These are phyloP conservation scores for Echinosophora koreensis DNA, from an alignment of 306 rosid species.

Conservation along the genomic window DNA sequence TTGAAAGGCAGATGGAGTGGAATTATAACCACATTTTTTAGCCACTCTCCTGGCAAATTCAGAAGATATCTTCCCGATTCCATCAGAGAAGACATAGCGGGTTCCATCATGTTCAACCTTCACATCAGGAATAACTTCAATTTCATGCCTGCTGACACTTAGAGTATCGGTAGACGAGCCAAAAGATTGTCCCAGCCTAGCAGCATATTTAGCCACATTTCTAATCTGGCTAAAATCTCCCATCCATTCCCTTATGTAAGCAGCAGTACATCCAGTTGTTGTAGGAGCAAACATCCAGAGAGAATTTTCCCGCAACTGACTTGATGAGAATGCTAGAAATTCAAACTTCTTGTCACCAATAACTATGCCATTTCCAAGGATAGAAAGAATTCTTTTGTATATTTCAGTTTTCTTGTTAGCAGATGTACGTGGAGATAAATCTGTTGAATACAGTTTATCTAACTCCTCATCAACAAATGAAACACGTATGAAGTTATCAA, in stretches of 20 bases:
- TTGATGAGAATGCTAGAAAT: conserved; percentile 87
- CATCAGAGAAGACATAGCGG: conserved; percentile 77
- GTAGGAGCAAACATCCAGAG: conserved; percentile 89
- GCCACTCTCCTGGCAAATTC: conserved; percentile 74
- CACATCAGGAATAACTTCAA: conserved; percentile 72
- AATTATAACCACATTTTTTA: conserved; percentile 58
- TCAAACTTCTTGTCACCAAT: conserved; percentile 79
- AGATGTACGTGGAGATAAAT: conserved; percentile 60
- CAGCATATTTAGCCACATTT: conserved; percentile 93
- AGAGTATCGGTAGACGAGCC: conserved; percentile 85
- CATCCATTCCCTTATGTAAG: conserved; percentile 71
- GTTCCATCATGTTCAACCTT: conserved; percentile 39
- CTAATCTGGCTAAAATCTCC: conserved; percentile 68
- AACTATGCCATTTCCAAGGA: conserved; percentile 67
- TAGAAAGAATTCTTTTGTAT: conserved; percentile 64
- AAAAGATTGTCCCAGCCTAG: conserved; percentile 89
- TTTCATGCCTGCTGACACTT: conserved; percentile 59
- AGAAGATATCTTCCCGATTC: conserved; percentile 84
- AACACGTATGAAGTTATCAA: conserved; percentile 76
- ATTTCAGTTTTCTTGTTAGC: conserved; percentile 61
- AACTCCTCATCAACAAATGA: conserved; percentile 87
- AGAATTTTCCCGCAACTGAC: conserved; percentile 82
- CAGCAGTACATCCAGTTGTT: conserved; percentile 51
- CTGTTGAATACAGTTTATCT: conserved; percentile 63
- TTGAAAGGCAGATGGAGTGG: conserved; percentile 83